Evolutionary conservation across 768 basidiomycete species (phyloP), one percentile per base, ranked within the genome.

Genomic region (Mycena polygramma): DNA sequence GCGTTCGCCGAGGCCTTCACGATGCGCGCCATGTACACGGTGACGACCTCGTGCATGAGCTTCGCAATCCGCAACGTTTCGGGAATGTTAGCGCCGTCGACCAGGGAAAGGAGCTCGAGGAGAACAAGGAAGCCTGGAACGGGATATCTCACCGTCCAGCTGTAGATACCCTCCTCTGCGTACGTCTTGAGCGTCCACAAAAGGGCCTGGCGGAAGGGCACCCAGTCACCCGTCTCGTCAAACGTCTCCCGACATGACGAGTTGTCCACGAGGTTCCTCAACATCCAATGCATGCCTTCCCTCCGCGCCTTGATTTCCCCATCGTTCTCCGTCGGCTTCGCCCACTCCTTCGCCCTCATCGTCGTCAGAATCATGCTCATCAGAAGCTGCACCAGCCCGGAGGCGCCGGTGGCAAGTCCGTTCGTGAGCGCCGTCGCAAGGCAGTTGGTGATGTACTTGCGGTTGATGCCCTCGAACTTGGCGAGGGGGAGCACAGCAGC

Each of bases 141-240:
- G 13, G 71, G 71, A 45, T 73, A 73, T 15, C 71, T 45, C 39
- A 73, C 71, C 41, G 68, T 69, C 71, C 71, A 73, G 64, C 71
- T 73, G 53, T 68, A 73, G 35, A 73, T 73, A 1, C 71, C 71
- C 64, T 73, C 71, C 5, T 73, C 68, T 35, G 52, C 60, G 61
- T 57, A 73, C 24, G 52, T 73, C 64, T 66, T 66, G 59, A 73
- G 71, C 24, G 71, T 73, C 71, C 71, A 73, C 53, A 49, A 48
- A 2, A 73, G 64, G 26, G 71, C 71, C 68, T 63, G 51, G 24
- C 66, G 51, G 60, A 69, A 73, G 2, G 71, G 46, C 14, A 73
- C 71, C 68, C 68, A 73, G 36, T 37, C 57, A 1, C 67, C 71
- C 36, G 63, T 69, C 71, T 73, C 71, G 67, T 73, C 71, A 49